phyloP scores from a whole-genome alignment of 129 eudicot species.

The Dittrichia graveolens region DNA sequence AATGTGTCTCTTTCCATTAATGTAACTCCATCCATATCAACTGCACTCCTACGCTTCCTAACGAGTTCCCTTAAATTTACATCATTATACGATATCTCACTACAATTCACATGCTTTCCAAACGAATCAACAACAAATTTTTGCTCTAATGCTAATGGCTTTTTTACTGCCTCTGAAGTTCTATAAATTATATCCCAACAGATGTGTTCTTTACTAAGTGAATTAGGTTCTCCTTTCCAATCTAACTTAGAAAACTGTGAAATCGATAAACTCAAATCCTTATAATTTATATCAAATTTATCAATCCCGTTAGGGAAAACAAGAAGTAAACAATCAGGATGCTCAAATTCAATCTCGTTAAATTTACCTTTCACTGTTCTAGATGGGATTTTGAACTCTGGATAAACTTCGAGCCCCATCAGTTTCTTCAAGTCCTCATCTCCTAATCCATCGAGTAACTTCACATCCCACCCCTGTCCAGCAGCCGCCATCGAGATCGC shows the following conservation, averaged over 20 bases:
- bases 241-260: slow-evolving; percentile 53
- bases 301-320: slow-evolving; percentile 62
- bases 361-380: slow-evolving; percentile 66
- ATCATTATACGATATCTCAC: slow-evolving; percentile 52
- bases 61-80: slow-evolving; percentile 66
- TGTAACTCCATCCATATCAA: slow-evolving; percentile 85
- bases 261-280: slow-evolving; percentile 46
- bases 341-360: slow-evolving; percentile 83
- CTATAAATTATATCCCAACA: slow-evolving; percentile 86
- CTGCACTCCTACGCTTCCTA: slow-evolving; percentile 94
- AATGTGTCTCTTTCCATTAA: slow-evolving; percentile 55
- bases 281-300: slow-evolving; percentile 53
- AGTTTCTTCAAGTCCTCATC: slow-evolving; percentile 63
- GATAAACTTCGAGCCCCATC: slow-evolving; percentile 58
- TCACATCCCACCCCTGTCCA: slow-evolving; percentile 92
- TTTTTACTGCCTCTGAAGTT: slow-evolving; percentile 67
- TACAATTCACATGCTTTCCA: slow-evolving; percentile 40
- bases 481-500: slow-evolving; percentile 88
- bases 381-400: slow-evolving; percentile 46
- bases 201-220: slow-evolving; percentile 78
- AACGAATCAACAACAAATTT: slow-evolving; percentile 43
- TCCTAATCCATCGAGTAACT: slow-evolving; percentile 90
- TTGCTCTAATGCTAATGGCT: slow-evolving; percentile 49
- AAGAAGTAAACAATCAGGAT: slow-evolving; percentile 86
- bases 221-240: slow-evolving; percentile 89